Evolutionary conservation across 2,329 filamentous ascomycete species (phyloP), one percentile per base, ranked within the genome.

Genomic region (Nigrospora osmanthi): DNA sequence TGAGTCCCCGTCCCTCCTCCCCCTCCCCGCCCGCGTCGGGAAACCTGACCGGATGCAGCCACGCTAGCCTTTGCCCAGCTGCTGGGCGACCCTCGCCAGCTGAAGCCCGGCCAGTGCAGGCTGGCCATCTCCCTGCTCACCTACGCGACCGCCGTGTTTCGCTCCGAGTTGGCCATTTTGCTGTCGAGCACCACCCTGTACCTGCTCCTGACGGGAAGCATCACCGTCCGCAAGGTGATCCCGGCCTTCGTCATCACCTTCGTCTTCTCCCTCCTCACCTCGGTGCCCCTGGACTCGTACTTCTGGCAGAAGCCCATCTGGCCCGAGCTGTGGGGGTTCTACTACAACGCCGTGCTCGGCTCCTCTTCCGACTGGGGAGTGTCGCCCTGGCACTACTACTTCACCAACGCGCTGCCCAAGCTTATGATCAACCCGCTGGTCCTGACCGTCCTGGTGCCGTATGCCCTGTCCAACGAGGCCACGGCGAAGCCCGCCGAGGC

Each of bases 261-360:
- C 14, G 34, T 75, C n/a, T 66, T 84, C 38, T 84, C 87, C 1
- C 73, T 97, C 1, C 52, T 70, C 12, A 66, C 83, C 33, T 89
- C 89, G 0, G 72, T 95, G 13, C 75, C 81, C 2, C 64, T 95
- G 32, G 93, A 98, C 71, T 91, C 87, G 2, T 91, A 89, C 68
- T 95, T 97, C 69, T 98, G 91, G 93, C 89, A 91, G 58, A 79
- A 77, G 49, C 76, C 76, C 2, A 66, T 95, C 30, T 98, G 93
- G 93, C 90, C 93, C 1, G 93, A 98, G 64, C 80, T 94, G 49
- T 80, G 78, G 54, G 89, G 81, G 2, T 97, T 98, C 68, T 82
- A 87, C 63, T 97, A 86, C 74, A 98, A 98, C 63, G 89, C 89
- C 45, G 67, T 97, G 42, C 76, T 85, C 44, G 89, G 89, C 17